Conservation (phyloP, 805 yeast species). For the Cyberlindnera nakhonratchasimensis region DNA sequence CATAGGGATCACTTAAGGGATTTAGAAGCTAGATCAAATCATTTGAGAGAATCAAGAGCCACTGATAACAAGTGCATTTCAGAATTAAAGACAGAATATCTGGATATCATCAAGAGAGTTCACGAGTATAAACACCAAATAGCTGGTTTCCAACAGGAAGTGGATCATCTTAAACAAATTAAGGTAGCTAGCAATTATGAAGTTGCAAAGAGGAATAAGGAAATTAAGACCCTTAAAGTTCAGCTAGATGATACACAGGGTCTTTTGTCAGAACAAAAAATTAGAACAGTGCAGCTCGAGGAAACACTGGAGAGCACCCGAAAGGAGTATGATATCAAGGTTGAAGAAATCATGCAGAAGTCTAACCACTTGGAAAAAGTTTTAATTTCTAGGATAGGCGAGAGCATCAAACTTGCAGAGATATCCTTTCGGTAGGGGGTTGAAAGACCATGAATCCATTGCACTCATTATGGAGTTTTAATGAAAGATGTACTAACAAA, state of each 20-base stretch:
- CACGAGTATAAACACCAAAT: conserved; percentile 24
- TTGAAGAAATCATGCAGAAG: conserved; percentile 3
- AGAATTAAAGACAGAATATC: conserved; percentile 27
- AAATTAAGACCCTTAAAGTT: conserved; percentile 33
- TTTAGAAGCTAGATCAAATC: conserved; percentile 24
- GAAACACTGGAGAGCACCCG: conserved; percentile 22
- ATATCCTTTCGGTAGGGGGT: conserved; percentile 5
- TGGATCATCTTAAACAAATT: conserved; percentile 26
- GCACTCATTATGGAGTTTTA: too few species aligned
- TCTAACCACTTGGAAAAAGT: conserved; percentile 2
- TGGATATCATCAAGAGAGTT: conserved; percentile 18
- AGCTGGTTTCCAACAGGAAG: conserved; percentile 20
- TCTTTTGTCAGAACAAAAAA: conserved; percentile 44
- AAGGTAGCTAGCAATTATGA: conserved; percentile 25
- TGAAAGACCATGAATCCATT: too few species aligned
- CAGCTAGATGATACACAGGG: conserved; percentile 44
- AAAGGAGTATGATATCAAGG: conserved; percentile 17
- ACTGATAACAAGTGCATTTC: conserved; percentile 22
- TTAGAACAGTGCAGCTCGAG: conserved; percentile 32
- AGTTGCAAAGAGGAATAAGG: conserved; percentile 29
- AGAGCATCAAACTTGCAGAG: not conserved
- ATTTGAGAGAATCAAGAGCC: conserved; percentile 25
- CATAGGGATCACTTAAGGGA: conserved; percentile 24
- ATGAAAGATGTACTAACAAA: not conserved
- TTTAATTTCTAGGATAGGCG: conserved; percentile 7